Base-by-base conservation (phyloP, 345 rosid genomes). In the Camelina laxa region DNA sequence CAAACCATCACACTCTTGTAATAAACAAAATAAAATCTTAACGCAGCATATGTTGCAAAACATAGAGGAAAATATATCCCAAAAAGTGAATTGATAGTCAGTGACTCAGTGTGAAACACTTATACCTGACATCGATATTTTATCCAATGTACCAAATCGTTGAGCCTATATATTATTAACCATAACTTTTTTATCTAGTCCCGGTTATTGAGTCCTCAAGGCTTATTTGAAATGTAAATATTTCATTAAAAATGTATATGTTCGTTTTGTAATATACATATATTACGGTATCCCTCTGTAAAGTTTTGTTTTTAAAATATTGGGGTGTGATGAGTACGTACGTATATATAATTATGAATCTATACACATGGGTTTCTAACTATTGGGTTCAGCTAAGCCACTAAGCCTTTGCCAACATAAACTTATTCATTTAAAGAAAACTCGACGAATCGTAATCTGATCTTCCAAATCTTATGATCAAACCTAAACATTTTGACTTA, bases 361-460 rank as follows among this genome's bases (percentile, higher is more conserved):
- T 65, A 22, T 16, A 75, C 73, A 75, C 73, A 49, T 66, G 60
- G 67, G 60, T 49, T 59, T 67, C 60, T 17, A 48, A 27, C 53
- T 36, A 67, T 67, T 42, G 69, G 74, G 15, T 69, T 53, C 69
- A 42, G 69, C 57, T 60, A 51, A 39, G 62, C 79, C 69, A 75
- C 44, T 68, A 60, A 51, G 49, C 69, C 50, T 51, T 60, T 51
- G 74, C 74, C 79, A 60, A 61, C 49, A 42, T 2, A 69, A 61
- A 21, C 49, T 12, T 53, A 51, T 53, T 61, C 60, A 42, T 53
- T 42, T 38, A 22, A 75, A 61, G 16, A 54, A 56, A 62, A 24
- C 31, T 61, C 69, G 45, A 62, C 70, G 75, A 75, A 53, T 75
- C 50, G 65, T 69, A 61, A 53, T 35, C 49, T 75, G 57, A 75